Evolutionary conservation across 1,284 basidiomycete genomes (phyloP).

Genomic region (Boletus holoroseus): DNA sequence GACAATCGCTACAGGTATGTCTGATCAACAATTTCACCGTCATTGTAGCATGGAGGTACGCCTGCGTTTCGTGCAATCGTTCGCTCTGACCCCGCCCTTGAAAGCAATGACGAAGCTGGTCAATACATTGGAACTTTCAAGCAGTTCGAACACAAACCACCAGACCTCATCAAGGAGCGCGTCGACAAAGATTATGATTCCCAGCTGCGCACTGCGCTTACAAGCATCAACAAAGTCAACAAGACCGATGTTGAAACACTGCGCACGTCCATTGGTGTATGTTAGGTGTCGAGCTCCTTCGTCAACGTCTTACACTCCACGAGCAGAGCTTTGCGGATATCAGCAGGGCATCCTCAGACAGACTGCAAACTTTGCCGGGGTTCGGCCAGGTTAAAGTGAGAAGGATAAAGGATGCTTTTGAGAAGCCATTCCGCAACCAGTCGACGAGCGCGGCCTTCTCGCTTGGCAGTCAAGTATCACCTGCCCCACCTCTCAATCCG

Average conservation of each 20-base stretch:
- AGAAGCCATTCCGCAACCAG: slow-evolving; percentile 67
- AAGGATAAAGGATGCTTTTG: slow-evolving; percentile 72
- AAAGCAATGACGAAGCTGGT: slow-evolving; percentile 84
- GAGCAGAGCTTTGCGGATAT: slow-evolving; percentile 81
- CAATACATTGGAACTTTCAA: slow-evolving; percentile 91
- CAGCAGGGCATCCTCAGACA: slow-evolving; percentile 65
- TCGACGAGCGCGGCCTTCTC: slow-evolving; percentile 48
- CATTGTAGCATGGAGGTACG: slow-evolving; percentile 86
- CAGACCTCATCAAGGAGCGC: slow-evolving; percentile 91
- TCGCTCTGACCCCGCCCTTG: background rate
- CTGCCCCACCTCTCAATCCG: background rate
- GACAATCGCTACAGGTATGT: slow-evolving; percentile 49
- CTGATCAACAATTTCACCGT: slow-evolving; percentile 91
- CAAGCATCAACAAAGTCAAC: slow-evolving; percentile 89
- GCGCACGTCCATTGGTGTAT: slow-evolving; percentile 86
- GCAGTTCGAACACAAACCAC: slow-evolving; percentile 88
- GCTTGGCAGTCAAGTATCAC: slow-evolving; percentile 26
- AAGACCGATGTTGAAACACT: slow-evolving; percentile 96
- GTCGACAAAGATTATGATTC: slow-evolving; percentile 84
- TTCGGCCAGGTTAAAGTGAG: slow-evolving; percentile 94
- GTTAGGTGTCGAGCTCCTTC: slow-evolving; percentile 29
- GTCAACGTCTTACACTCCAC: slow-evolving; percentile 7
- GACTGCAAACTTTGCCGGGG: slow-evolving; percentile 81
- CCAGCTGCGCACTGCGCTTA: slow-evolving; percentile 80
- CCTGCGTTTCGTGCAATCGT: slow-evolving; percentile 1